phyloP scores from a whole-genome alignment of 768 basidiomycete genomes.

The Lentinula detonsa region DNA sequence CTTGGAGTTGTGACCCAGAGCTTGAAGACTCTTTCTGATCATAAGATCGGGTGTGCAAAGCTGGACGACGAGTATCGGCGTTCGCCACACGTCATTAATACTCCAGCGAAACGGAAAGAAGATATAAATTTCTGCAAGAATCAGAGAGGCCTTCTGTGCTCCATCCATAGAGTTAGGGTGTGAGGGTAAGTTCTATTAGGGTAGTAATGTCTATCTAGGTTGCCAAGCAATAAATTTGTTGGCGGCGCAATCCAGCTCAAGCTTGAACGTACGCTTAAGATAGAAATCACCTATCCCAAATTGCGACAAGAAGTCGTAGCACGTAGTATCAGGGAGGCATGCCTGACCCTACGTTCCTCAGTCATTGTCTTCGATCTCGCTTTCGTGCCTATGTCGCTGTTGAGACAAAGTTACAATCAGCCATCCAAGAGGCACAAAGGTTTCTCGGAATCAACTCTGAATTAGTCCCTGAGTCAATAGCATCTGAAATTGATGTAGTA shows the following conservation, averaged over 20 bases:
- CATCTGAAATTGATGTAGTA: too few species aligned
- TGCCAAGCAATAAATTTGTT: neutral
- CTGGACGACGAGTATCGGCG: neutral
- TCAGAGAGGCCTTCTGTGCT: neutral
- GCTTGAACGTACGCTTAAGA: too few species aligned
- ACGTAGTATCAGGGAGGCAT: neutral
- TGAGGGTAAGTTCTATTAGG: neutral
- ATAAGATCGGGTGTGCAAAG: neutral
- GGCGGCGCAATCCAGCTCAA: neutral
- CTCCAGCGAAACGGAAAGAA: neutral
- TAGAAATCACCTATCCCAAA: too few species aligned
- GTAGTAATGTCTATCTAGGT: neutral
- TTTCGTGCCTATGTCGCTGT: neutral
- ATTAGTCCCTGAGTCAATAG: too few species aligned
- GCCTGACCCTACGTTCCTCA: neutral
- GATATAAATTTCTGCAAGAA: neutral
- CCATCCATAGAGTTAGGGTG: neutral
- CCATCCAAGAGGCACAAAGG: neutral
- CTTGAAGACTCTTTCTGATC: neutral
- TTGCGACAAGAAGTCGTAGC: neutral
- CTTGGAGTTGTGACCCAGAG: neutral
- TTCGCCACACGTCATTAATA: neutral
- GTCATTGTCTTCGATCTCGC: neutral
- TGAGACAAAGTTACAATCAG: neutral
- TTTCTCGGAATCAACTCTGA: too few species aligned